Base-by-base conservation (phyloP, 164 flowering plant genomes). In the Houttuynia cordata region DNA sequence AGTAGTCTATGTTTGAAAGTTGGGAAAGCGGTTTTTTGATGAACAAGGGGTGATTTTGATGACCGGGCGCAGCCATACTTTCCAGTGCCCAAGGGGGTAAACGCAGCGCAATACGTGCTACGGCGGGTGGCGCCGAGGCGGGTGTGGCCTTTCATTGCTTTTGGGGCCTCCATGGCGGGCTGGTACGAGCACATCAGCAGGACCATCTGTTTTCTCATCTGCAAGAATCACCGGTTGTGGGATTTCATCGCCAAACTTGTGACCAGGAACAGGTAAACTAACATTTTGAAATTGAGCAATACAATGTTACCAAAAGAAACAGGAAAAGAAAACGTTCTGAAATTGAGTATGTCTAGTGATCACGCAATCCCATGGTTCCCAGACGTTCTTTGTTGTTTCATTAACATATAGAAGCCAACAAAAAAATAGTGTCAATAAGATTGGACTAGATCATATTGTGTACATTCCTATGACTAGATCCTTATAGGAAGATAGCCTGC, bases 151-250 rank as follows among this genome's bases (percentile, higher is more conserved):
- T 47, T 62, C 53, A 90, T 93, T 0, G 78, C 84, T 0, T 81
- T 93, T 19, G 94, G 96, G 0, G 85, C 96, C 24, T 90, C 99
- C 3, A 64, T 90, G 0, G 94, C 84, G 7, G 78, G 92, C 65
- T 90, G 96, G 94, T 93, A 93, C 65, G 99, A 93, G 79, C 99
- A 93, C 70, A 78, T 93, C 42, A 75, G 79, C 57, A 68, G 99
- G 53, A 78, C 87, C 0, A 57, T 80, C 60, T 90, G 97, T 76
- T 54, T 93, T 23, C 68, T 93, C 24, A 76, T 93, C 15, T 79
- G 88, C 87, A 93, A 87, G 75, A 79, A 93, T 77, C 99, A 93
- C 59, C 79, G 96, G 2, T 3, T 85, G 3, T 86, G 87, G 91
- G 96, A 93, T 60, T 86, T 78, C 78, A 78, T 93, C 56, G 57